These are phyloP conservation scores for Cucumis hystrix DNA, from an alignment of 306 rosid species.

Conservation along the genomic window DNA sequence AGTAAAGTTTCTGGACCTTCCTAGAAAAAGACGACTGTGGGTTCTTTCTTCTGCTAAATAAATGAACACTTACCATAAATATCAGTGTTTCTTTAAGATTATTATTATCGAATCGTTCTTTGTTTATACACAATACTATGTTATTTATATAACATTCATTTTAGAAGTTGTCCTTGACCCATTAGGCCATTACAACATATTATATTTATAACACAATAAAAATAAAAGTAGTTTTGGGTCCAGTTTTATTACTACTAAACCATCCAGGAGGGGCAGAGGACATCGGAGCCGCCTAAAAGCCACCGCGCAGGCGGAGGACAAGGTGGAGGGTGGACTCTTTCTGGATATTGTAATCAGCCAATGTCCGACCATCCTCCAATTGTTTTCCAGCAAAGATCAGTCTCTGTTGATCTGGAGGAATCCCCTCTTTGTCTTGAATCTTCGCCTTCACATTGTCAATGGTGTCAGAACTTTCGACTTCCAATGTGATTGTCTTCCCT, in stretches of 20 bases:
- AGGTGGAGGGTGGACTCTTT: background rate
- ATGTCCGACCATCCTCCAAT: background rate
- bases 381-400: background rate
- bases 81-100: too few species aligned
- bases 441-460: background rate
- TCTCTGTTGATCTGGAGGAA: background rate
- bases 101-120: too few species aligned
- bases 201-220: background rate
- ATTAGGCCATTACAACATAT: background rate
- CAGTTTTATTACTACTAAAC: background rate
- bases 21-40: too few species aligned
- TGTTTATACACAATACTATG: too few species aligned
- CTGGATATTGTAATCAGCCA: conserved; percentile 12
- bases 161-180: background rate
- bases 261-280: background rate
- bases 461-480: background rate
- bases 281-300: background rate
- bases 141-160: background rate
- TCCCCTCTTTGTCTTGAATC: background rate
- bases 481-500: background rate
- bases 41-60: too few species aligned
- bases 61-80: too few species aligned
- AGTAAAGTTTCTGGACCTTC: too few species aligned
- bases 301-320: background rate
- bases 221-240: background rate